Percentiles rank a stretch among this genome's conserved stretches.
Conservation (phyloP, 2,329 filamentous ascomycete species). For the Samsoniella hepiali region DNA sequence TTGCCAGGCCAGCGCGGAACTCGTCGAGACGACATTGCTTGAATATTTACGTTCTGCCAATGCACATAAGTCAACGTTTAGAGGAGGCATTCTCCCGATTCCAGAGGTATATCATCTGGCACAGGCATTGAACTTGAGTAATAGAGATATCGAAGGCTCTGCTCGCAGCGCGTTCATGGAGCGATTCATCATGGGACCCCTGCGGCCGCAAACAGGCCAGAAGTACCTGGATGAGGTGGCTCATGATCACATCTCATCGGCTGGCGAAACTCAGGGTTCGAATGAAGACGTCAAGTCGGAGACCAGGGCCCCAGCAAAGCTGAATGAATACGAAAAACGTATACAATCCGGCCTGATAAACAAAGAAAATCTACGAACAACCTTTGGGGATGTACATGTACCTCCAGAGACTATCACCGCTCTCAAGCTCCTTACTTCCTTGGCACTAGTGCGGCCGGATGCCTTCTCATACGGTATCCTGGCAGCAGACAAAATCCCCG, state of each 20-base stretch:
- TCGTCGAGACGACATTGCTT: not conserved
- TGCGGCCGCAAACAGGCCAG: slow-evolving; percentile 32
- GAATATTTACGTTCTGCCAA: slow-evolving; percentile 26
- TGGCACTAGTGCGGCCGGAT: slow-evolving; percentile 83
- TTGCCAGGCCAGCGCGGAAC: not conserved
- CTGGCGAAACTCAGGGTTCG: slow-evolving; percentile 28
- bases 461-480: slow-evolving; percentile 96
- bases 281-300: slow-evolving; percentile 30
- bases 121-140: slow-evolving; percentile 29
- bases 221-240: slow-evolving; percentile 31
- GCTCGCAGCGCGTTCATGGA: slow-evolving; percentile 29
- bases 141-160: slow-evolving; percentile 23
- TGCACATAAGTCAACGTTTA: slow-evolving; percentile 29
- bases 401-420: slow-evolving; percentile 80
- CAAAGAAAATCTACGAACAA: slow-evolving; percentile 76
- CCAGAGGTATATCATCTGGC: slow-evolving; percentile 41
- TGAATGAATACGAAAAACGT: slow-evolving; percentile 76
- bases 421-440: slow-evolving; percentile 80
- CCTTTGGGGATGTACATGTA: slow-evolving; percentile 83
- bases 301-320: slow-evolving; percentile 38
- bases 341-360: slow-evolving; percentile 80
- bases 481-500: slow-evolving; percentile 84
- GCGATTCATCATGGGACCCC: slow-evolving; percentile 32
- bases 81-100: slow-evolving; percentile 36
- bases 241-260: slow-evolving; percentile 24